Conservation (phyloP, 73 alveolate species). For the Tetrahymena borealis region DNA sequence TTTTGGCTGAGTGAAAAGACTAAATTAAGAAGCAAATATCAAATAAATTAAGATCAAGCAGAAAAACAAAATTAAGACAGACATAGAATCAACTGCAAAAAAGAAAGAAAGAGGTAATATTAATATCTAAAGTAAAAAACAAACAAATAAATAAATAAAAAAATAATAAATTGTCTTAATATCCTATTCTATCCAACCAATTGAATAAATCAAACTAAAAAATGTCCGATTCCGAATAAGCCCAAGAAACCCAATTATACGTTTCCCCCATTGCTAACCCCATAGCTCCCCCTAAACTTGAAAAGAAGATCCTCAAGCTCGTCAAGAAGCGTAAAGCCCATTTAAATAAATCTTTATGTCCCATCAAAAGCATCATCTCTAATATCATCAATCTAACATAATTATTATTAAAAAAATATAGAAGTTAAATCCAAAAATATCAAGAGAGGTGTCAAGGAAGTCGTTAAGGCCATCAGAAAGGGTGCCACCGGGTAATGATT, state of each 20-base stretch:
- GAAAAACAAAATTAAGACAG: not conserved
- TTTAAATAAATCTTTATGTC: not conserved
- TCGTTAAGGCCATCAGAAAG: conserved; percentile 73
- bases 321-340: conserved; percentile 54
- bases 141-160: not conserved
- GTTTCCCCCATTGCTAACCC: conserved; percentile 85
- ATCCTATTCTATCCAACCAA: not conserved
- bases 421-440: conserved; percentile 46
- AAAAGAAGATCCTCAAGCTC: conserved; percentile 64
- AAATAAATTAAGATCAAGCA: not conserved
- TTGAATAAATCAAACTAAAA: not conserved
- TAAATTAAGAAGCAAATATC: not conserved
- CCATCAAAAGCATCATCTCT: not conserved
- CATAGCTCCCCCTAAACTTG: conserved; percentile 65
- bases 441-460: conserved; percentile 87
- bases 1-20: not conserved
- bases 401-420: not conserved
- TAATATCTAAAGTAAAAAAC: not conserved
- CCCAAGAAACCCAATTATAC: conserved; percentile 50
- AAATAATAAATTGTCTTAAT: too few relatives aligned
- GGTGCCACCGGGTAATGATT: conserved; percentile 54
- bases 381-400: not conserved
- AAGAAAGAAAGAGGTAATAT: not conserved
- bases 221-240: conserved; percentile 37
- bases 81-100: not conserved